phyloP scores from a whole-genome alignment of 2,329 filamentous ascomycete genomes.

The Orbilia javanica region DNA sequence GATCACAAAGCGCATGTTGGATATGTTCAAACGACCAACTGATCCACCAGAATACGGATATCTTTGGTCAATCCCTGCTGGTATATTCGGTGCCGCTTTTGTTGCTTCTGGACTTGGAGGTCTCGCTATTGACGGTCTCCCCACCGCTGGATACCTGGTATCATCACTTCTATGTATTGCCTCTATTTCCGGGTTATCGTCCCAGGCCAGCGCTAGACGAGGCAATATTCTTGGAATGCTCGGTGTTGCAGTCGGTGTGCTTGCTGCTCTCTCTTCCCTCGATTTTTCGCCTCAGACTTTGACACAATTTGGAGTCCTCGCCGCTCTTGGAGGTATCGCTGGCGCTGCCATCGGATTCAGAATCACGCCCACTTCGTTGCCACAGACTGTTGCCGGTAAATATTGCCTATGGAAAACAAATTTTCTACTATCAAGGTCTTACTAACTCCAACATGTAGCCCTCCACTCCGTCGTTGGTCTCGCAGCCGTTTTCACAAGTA shows the following conservation, averaged over 20 bases:
- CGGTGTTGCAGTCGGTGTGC: conserved; percentile 83
- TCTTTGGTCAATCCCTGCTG: conserved; percentile 83
- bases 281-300: conserved; percentile 84
- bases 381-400: conserved; percentile 78
- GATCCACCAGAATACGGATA: conserved; percentile 90
- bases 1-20: conserved; percentile 91
- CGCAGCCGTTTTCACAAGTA: conserved; percentile 87
- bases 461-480: conserved; percentile 91
- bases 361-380: conserved; percentile 88
- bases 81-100: conserved; percentile 83
- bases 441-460: conserved; percentile 66
- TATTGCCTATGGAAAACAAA: neutral
- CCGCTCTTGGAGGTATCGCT: conserved; percentile 72
- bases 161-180: conserved; percentile 86
- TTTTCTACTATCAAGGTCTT: neutral
- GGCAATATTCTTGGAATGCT: conserved; percentile 89
- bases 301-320: conserved; percentile 82
- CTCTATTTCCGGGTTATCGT: conserved; percentile 83
- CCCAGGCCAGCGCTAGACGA: conserved; percentile 83
- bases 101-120: conserved; percentile 83
- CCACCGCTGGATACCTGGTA: conserved; percentile 87
- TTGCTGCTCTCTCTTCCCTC: conserved; percentile 83
- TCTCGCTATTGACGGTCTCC: conserved; percentile 76
- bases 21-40: conserved; percentile 87
- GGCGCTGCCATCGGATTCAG: conserved; percentile 83